Base-by-base conservation (phyloP, 495 filamentous ascomycete genomes). In the Hypoxylon perforatum region DNA sequence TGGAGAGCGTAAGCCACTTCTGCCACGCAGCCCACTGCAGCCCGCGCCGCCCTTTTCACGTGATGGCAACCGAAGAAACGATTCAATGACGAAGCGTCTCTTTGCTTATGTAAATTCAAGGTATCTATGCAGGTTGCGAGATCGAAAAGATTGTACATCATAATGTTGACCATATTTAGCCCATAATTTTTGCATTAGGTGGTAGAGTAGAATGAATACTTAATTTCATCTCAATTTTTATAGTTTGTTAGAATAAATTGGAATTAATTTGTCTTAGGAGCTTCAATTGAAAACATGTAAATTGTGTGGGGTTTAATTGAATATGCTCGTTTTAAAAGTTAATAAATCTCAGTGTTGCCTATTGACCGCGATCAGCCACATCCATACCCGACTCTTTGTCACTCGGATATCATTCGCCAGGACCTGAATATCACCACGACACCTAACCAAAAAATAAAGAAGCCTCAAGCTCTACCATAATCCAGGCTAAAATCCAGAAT, bases 401-500 rank as follows among this genome's bases (percentile, higher is more conserved):
- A 57, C 38, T 51, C 52, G 25, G 73, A 72, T 67, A 50, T 67
- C 22, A 35, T 56, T 63, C 30, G 41, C 30, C 45, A 15, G 10
- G 44, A 44, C 41, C 41, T 44, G 41, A 44, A 44, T 18, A 5
- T 44, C 41, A 44, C 41, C 6, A 10, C 17, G n/a, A 9, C 33
- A 14, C 44, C 57, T 70, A 21, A 61, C 73, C 64, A 58, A n/a
- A 69, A 72, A 1, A 21, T 56, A 17, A 17, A 42, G 35, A 35
- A n/a, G 17, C 11, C 18, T n/a, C 4, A 21, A 12, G n/a, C 23
- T 3, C 23, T 17, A 25, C 12, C 18, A 11, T 18, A 55, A 52
- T 28, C 51, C 19, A 15, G 33, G 19, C 52, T 25, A 30, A 36
- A 30, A 14, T 36, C n/a, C 44, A 87, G 50, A 30, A 94, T 95